A percentile compares a stretch with the other conserved stretches of the same genome.
phyloP scores from a whole-genome alignment of 306 rosid species.

The Styphnolobium japonicum region DNA sequence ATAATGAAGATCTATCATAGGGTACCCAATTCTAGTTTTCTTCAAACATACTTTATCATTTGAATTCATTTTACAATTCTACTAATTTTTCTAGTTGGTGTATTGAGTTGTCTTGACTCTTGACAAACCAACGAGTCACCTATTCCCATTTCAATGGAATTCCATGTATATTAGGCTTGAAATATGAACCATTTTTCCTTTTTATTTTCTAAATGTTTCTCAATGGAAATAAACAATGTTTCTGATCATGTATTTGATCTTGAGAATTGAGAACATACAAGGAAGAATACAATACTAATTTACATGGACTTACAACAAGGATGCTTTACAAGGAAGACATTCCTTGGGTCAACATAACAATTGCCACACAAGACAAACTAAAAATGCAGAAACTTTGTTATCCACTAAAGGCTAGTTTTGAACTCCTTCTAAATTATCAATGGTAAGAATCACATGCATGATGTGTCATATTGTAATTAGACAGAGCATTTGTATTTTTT shows the following conservation, averaged over 20 bases:
- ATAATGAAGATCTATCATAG: constrained; percentile 2
- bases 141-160: background rate
- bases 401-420: too few species aligned
- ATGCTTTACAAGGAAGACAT: constrained; percentile 38
- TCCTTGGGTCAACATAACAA: constrained; percentile 40
- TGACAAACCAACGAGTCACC: background rate
- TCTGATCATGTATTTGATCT: constrained; percentile 12
- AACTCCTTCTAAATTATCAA: too few species aligned
- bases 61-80: background rate
- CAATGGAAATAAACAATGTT: background rate
- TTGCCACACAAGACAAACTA: too few species aligned
- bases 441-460: too few species aligned
- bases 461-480: too few species aligned
- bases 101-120: background rate
- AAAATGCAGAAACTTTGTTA: too few species aligned
- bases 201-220: background rate
- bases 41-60: background rate
- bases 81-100: background rate
- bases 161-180: background rate
- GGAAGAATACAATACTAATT: background rate
- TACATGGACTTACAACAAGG: constrained; percentile 7
- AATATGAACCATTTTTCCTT: background rate
- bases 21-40: background rate
- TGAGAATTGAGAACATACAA: background rate
- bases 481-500: too few species aligned